Percentiles rank a stretch among this genome's conserved stretches.
phyloP scores from a whole-genome alignment of 2,329 filamentous ascomycete genomes.

The Alternaria sp. region DNA sequence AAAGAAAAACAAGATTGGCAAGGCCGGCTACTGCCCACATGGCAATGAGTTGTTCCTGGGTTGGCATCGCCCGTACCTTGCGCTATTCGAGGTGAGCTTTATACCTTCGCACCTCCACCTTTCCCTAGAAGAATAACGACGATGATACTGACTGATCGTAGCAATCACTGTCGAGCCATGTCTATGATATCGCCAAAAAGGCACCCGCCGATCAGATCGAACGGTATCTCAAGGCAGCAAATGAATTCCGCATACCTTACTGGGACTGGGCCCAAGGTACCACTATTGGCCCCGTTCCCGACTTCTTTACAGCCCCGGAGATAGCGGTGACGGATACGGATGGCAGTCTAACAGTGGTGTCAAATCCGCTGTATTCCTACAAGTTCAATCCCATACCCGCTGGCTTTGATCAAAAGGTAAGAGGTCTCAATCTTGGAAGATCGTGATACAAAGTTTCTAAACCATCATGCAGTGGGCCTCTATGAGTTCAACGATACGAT shows the following conservation, averaged over 20 bases:
- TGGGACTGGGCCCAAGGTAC: conserved; percentile 44
- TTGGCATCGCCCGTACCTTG: conserved; percentile 85
- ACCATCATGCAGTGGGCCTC: conserved; percentile 24
- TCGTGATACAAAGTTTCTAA: background rate
- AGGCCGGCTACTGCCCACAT: conserved; percentile 76
- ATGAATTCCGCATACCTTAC: conserved; percentile 43
- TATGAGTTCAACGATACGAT: conserved; percentile 39
- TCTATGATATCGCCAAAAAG: conserved; percentile 24
- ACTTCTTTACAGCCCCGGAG: conserved; percentile 27
- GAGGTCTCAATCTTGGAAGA: no score
- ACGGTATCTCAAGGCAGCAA: conserved; percentile 33
- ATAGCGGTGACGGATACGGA: conserved; percentile 24
- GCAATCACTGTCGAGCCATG: conserved; percentile 39
- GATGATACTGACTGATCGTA: conserved; percentile 8
- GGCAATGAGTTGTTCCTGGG: conserved; percentile 77
- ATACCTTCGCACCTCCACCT: no score
- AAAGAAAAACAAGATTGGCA: conserved; percentile 40
- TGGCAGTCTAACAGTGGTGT: conserved; percentile 21
- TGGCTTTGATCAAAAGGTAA: conserved; percentile 36
- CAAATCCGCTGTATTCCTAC: conserved; percentile 41
- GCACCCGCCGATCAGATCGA: conserved; percentile 23
- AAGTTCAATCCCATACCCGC: conserved; percentile 32
- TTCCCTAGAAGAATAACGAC: no score
- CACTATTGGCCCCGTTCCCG: conserved; percentile 27
- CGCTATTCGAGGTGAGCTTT: conserved; percentile 62